A percentile compares a stretch with the other conserved stretches of the same genome.
phyloP scores from a whole-genome alignment of 2,329 filamentous ascomycete genomes.

The Madurella fahalii region DNA sequence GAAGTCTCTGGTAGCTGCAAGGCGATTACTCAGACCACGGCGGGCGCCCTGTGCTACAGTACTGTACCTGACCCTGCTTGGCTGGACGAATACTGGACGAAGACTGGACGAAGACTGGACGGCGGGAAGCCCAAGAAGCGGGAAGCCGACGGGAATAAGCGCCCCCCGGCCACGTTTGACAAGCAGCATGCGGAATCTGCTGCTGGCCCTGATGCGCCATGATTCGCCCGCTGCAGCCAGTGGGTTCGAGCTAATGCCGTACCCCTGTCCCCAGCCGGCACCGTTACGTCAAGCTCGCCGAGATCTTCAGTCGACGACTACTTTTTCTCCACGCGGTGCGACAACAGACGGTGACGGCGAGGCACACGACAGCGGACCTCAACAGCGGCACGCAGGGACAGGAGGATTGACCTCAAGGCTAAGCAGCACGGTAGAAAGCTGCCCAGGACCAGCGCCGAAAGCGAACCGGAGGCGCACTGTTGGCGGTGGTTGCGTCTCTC shows the following conservation, averaged over 20 bases:
- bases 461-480: not conserved
- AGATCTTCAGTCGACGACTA: slow-evolving; percentile 3
- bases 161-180: too few species aligned
- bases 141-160: not conserved
- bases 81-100: too few species aligned
- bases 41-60: not conserved
- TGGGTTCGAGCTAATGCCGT: slow-evolving; percentile 7
- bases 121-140: not conserved
- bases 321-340: slow-evolving; percentile 5
- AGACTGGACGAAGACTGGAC: too few species aligned
- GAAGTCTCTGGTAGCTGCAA: slow-evolving; percentile 6
- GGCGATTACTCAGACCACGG: slow-evolving; percentile 36
- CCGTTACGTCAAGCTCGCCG: slow-evolving; percentile 10
- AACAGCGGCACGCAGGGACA: not conserved
- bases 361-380: not conserved
- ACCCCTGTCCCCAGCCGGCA: slow-evolving; percentile 10
- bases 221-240: not conserved
- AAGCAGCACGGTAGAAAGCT: not conserved
- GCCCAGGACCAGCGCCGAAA: not conserved
- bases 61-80: too few species aligned
- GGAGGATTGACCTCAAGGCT: not conserved
- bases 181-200: not conserved
- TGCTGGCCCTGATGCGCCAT: not conserved
- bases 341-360: slow-evolving; percentile 1
- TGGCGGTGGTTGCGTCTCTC: not conserved